Evolutionary conservation across 1,139 yeast species (phyloP).

Genomic region (Candida freyschussii): DNA sequence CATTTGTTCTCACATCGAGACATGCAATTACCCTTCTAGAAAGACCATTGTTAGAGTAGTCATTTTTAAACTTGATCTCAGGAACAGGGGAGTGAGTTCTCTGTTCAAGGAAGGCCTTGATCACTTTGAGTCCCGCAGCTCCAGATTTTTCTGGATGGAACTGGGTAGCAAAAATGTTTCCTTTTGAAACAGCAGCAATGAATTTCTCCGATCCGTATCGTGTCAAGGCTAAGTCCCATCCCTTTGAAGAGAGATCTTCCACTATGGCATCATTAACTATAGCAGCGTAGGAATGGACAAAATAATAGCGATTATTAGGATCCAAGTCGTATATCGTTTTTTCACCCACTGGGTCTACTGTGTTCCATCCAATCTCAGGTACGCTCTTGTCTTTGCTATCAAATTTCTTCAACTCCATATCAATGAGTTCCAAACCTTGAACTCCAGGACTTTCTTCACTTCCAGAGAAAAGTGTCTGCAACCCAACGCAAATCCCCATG

Average conservation of each 20-base stretch:
- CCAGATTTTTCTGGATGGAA: slow-evolving; percentile 98
- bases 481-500: slow-evolving; percentile 97
- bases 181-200: slow-evolving; percentile 75
- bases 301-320: slow-evolving; percentile 71
- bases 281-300: slow-evolving; percentile 92
- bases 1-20: slow-evolving; percentile 92
- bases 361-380: slow-evolving; percentile 96
- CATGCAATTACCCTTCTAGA: slow-evolving; percentile 93
- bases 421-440: slow-evolving; percentile 51
- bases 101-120: slow-evolving; percentile 65
- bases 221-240: slow-evolving; percentile 77
- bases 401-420: slow-evolving; percentile 55
- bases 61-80: slow-evolving; percentile 30
- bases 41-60: slow-evolving; percentile 60
- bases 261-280: slow-evolving; percentile 40
- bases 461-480: slow-evolving; percentile 72
- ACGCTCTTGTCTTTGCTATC: slow-evolving; percentile 67
- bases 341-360: slow-evolving; percentile 30
- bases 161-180: slow-evolving; percentile 87
- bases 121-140: slow-evolving; percentile 72
- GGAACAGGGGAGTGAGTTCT: slow-evolving; percentile 30
- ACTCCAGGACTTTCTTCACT: slow-evolving; percentile 71
- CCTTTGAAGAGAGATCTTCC: slow-evolving; percentile 35
- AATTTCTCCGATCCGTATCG: slow-evolving; percentile 76
- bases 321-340: slow-evolving; percentile 54